Evolutionary conservation across 495 filamentous ascomycete genomes (phyloP).

Genomic region (Cenococcum geophilum): DNA sequence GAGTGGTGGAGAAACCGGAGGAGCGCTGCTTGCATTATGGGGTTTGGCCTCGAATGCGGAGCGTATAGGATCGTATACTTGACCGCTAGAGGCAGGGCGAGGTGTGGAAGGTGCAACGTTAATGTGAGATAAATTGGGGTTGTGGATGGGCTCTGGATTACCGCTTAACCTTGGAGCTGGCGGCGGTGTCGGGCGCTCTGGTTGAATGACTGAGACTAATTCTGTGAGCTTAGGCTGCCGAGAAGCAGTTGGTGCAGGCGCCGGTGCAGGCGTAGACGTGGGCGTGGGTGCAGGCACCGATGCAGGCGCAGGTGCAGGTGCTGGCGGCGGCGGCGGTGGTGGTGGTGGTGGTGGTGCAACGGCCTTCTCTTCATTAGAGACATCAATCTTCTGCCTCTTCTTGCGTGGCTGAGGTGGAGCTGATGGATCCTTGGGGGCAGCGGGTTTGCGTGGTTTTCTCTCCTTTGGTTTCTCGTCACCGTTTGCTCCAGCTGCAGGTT

Average conservation of each 20-base stretch:
- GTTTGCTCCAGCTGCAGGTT: slow-evolving; percentile 6
- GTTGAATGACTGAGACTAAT: slow-evolving; percentile 21
- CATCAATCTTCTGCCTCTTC: slow-evolving; percentile 41
- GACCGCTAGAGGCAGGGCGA: slow-evolving; percentile 57
- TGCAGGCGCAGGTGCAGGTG: slow-evolving; percentile 15
- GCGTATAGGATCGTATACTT: slow-evolving; percentile 82
- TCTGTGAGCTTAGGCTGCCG: slow-evolving; percentile 32
- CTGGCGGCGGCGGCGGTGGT: not conserved
- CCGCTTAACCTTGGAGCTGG: slow-evolving; percentile 28
- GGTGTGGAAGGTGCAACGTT: slow-evolving; percentile 37
- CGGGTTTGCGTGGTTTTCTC: slow-evolving; percentile 47
- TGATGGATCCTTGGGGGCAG: slow-evolving; percentile 54
- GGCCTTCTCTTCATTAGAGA: slow-evolving; percentile 1
- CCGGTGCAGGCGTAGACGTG: slow-evolving; percentile 9
- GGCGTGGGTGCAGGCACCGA: slow-evolving; percentile 6
- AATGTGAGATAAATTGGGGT: slow-evolving; percentile 33
- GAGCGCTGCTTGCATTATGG: slow-evolving; percentile 49
- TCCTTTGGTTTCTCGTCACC: slow-evolving; percentile 26
- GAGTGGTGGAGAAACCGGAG: slow-evolving; percentile 50
- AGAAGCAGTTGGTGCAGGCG: slow-evolving; percentile 18
- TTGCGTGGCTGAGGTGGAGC: slow-evolving; percentile 49
- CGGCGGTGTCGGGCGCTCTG: slow-evolving; percentile 19
- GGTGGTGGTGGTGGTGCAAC: not conserved
- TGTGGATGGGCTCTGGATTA: slow-evolving; percentile 33
- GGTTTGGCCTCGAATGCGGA: slow-evolving; percentile 56